Base-by-base conservation (phyloP, 345 rosid genomes). In the Euphorbia pulcherrima region DNA sequence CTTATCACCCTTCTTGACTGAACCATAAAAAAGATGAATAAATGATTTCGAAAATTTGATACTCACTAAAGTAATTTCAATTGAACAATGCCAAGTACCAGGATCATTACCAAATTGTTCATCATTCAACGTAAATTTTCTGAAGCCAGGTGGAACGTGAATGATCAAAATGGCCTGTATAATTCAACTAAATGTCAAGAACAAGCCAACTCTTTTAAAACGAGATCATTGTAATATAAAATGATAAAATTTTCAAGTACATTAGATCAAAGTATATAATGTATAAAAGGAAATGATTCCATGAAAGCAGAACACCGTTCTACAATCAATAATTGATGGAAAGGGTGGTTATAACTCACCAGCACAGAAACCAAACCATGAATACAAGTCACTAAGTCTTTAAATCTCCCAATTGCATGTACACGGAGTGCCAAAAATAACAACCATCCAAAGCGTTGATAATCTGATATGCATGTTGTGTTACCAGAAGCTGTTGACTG, bases 361-460 rank as follows among this genome's bases (percentile, higher is more conserved):
- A 89, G 78, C 74, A 94, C 74, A 68, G 96, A 89, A 63, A 89
- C 90, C 78, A 91, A 76, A 71, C 95, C 97, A 78, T 89, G 91
- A 23, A 89, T 78, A 81, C 95, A 87, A 46, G 97, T 86, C 73
- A 88, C 90, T 24, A 94, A 83, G 78, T 94, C 97, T 79, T 88
- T 90, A 77, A 86, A 86, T 47, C 91, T 86, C 72, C 96, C 80
- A 72, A 88, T 87, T 13, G 87, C 92, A 74, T 89, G 92, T 59
- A 84, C 81, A 28, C 99, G 90, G 65, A 94, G 96, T 12, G 90
- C 96, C 86, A 91, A 77, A 84, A 94, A 89, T 71, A 91, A 81
- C 74, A 91, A 60, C 99, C 99, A 94, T 69, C 97, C 99, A 63
- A 94, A 91, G n/a, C 85, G 95, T 72, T 86, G 83, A 69, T 83